Base-by-base conservation (phyloP, 306 rosid species). In the Benincasa hispida region DNA sequence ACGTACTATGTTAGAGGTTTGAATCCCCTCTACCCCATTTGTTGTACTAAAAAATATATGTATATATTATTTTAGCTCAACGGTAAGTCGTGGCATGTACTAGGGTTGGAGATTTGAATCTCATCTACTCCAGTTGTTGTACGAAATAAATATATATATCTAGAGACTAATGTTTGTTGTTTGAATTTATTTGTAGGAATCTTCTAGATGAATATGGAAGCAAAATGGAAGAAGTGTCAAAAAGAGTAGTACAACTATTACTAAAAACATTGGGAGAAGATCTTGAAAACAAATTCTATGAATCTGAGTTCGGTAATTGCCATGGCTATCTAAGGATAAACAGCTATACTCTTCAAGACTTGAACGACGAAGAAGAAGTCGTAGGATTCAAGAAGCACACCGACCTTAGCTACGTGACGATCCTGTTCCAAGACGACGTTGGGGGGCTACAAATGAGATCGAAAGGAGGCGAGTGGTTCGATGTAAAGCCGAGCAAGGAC, bases 361-460 rank as follows among this genome's bases (percentile, higher is more conserved):
- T 7, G 8, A 22, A 57, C 25, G 62, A 65, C 30, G 61, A 81
- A 6, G 55, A 73, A 21, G 79, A 88, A 81, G 83, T 87, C 45
- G 96, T 87, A 58, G 95, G 88, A 17, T 95, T 91, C 17, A 92
- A 90, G 8, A 87, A 77, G 91, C 95, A 89, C 61, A 91, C 96
- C 24, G 96, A 89, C 25, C 87, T 91, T 87, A 89, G 97, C 32
- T 91, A 90, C n/a, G 75, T 88, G 6, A 91, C 97, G 2, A 84
- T 91, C 24, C 66, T 89, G 13, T 85, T 84, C 51, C 97, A 88
- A 82, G 95, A 91, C 67, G 87, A 88, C 76, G 82, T 84, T 14
- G 95, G 93, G 24, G 93, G 95, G 57, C 90, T 91, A 68, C 90
- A 91, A 14, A 86, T 89, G 77, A 89, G 77, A 80, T 83, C 92